Evolutionary conservation across 768 basidiomycete genomes (phyloP), one percentile per base, ranked within the genome.

Genomic region (Tephrocybe rancida): DNA sequence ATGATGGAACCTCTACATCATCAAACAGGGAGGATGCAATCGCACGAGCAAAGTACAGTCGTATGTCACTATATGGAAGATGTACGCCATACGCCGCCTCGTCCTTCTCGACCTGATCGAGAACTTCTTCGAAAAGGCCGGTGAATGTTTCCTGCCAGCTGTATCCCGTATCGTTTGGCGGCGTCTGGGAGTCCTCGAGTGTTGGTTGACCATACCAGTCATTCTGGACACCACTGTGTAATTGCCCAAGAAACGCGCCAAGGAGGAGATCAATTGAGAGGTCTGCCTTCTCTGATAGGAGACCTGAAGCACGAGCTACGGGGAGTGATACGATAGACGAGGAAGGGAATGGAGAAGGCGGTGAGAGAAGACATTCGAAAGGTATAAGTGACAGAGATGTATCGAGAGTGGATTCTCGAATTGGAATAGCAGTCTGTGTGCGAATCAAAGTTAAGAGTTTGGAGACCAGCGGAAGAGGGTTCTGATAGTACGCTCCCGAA

Each of bases 121-220:
- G 67, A 13, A 85, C 67, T 6, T 70, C 71, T 56, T 90, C 88
- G 43, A 91, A 68, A 5, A 81, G 70, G 8, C 67, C 46, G 5
- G 83, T 83, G 66, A 90, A 90, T 1, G 85, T 82, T 61, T 87
- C 87, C 68, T 90, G 86, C 89, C 89, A 91, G 67, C 80, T 85
- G 64, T 85, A 88, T 1, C 75, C 76, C 14, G 74, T 68, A 5
- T 77, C 71, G 10, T 54, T 34, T n/a, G 72, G 68, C 19, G 62
- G 66, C 5, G 54, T 56, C 9, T 46, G 47, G 8, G 54, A 38
- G 27, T 56, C 44, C 30, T 51, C 54, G 26, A 65, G 60, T 26
- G 42, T 49, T 16, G 85, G 84, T 3, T 74, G 60, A 3, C 89
- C 89, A 58, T 83, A 91, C 83, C 84, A 90, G 62, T 90, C 87